Percentiles rank a stretch among this genome's conserved stretches.
phyloP scores from a whole-genome alignment of 805 yeast species.

The Novakomyces olei region DNA sequence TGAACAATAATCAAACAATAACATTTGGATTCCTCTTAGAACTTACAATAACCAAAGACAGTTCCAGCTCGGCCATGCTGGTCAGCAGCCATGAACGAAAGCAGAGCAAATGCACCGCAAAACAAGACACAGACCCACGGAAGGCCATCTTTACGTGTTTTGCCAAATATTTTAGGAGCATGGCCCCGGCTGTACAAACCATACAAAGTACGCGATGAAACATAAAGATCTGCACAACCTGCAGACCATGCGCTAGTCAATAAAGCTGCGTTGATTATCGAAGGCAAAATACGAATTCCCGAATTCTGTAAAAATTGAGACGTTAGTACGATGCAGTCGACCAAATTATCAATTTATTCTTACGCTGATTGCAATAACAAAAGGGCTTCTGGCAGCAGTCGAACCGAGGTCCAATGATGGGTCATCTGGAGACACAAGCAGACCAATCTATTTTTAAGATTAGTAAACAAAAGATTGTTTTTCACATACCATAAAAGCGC shows the following conservation, averaged over 20 bases:
- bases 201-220: slow-evolving; percentile 48
- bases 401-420: too few relatives aligned
- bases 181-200: slow-evolving; percentile 44
- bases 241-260: slow-evolving; percentile 48
- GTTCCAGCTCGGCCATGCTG: slow-evolving; percentile 7
- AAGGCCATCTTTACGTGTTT: slow-evolving; percentile 57
- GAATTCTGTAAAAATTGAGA: too few relatives aligned
- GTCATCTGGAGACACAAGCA: too few relatives aligned
- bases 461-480: too few relatives aligned
- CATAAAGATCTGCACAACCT: slow-evolving; percentile 51
- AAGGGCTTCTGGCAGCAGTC: slow-evolving; percentile 53
- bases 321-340: too few relatives aligned
- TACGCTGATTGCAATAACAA: slow-evolving; percentile 50
- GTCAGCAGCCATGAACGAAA: slow-evolving; percentile 19
- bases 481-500: too few relatives aligned
- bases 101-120: slow-evolving; percentile 32
- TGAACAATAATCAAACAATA: too few relatives aligned
- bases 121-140: slow-evolving; percentile 43
- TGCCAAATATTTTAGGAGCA: slow-evolving; percentile 38
- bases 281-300: slow-evolving; percentile 45
- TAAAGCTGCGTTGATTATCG: slow-evolving; percentile 49
- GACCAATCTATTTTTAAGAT: too few relatives aligned
- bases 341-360: too few relatives aligned
- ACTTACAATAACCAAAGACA: too few relatives aligned
- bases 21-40: too few relatives aligned